A percentile compares a stretch with the other conserved stretches of the same genome.
Conservation (phyloP, 208 protist genomes). For the Porcisia deanei region DNA sequence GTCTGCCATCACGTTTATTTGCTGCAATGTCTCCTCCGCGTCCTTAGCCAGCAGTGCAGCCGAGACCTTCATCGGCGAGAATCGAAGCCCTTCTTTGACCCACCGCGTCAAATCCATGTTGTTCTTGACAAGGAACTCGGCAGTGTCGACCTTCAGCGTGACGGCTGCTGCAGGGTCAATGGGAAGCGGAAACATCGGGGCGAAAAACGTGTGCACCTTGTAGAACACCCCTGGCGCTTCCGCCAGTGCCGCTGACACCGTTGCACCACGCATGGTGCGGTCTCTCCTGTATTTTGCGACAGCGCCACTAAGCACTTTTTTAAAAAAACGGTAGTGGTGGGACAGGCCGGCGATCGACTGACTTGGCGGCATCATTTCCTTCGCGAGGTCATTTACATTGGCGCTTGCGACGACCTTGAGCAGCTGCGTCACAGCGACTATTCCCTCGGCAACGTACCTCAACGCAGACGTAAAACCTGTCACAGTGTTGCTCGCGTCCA, state of each 20-base stretch:
- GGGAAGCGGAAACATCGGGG: slow-evolving; percentile 51
- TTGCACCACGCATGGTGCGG: background rate
- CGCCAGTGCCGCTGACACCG: background rate
- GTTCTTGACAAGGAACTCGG: slow-evolving; percentile 64
- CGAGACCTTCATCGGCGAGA: slow-evolving; percentile 33
- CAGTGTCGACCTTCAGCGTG: slow-evolving; percentile 44
- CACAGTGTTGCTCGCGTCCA: too few species aligned
- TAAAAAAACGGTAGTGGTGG: slow-evolving; percentile 18
- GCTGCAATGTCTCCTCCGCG: background rate
- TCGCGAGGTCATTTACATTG: background rate
- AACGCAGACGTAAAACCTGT: background rate
- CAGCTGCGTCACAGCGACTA: background rate
- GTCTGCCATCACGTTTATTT: background rate
- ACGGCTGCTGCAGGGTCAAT: slow-evolving; percentile 20
- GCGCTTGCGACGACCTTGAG: background rate
- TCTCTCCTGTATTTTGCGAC: background rate
- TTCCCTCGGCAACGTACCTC: slow-evolving; percentile 1
- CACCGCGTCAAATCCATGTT: slow-evolving; percentile 67
- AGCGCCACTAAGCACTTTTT: slow-evolving; percentile 8
- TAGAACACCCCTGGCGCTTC: slow-evolving; percentile 10
- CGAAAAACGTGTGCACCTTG: slow-evolving; percentile 46
- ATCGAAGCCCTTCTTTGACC: slow-evolving; percentile 53
- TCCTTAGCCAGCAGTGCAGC: slow-evolving; percentile 15
- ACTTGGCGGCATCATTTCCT: too few species aligned
- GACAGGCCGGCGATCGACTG: background rate